Conservation (phyloP, 208 protist species). For the Acanthamoeba quina region DNA sequence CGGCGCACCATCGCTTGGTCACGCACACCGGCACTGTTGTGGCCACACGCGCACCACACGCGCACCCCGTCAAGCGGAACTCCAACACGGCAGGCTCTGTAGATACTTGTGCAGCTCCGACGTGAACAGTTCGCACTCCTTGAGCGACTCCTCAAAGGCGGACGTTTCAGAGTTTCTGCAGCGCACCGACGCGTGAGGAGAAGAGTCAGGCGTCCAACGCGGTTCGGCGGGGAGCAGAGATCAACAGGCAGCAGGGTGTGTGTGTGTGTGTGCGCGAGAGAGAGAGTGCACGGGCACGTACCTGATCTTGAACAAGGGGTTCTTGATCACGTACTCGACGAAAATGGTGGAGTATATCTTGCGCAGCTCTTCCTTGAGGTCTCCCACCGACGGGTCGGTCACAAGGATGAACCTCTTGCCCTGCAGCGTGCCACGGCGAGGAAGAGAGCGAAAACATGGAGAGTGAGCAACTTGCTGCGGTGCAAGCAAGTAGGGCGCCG, state of each 20-base stretch:
- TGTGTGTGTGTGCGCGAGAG: no score
- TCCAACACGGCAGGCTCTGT: slow-evolving; percentile 6
- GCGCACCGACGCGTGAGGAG: no score
- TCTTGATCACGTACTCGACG: slow-evolving; percentile 46
- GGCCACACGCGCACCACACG: no score
- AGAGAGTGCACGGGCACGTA: no score
- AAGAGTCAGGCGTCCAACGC: no score
- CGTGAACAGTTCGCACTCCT: slow-evolving; percentile 18
- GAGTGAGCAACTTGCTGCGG: no score
- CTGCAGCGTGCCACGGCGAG: not conserved
- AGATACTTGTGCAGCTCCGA: not conserved
- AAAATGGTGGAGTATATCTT: slow-evolving; percentile 41
- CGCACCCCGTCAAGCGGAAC: not conserved
- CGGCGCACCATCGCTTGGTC: no score
- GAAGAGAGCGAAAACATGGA: not conserved
- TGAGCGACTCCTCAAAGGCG: not conserved
- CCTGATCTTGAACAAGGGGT: slow-evolving; percentile 44
- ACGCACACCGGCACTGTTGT: no score
- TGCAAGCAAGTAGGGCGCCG: no score
- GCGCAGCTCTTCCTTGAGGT: slow-evolving; percentile 24
- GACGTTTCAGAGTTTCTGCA: slow-evolving; percentile 17
- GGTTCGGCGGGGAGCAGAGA: no score
- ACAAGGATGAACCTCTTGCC: slow-evolving; percentile 42
- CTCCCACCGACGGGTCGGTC: not conserved
- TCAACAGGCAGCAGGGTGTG: no score